Evolutionary conservation across 2,329 filamentous ascomycete genomes (phyloP), one percentile per base, ranked within the genome.

Genomic region (Fusarium sp.): DNA sequence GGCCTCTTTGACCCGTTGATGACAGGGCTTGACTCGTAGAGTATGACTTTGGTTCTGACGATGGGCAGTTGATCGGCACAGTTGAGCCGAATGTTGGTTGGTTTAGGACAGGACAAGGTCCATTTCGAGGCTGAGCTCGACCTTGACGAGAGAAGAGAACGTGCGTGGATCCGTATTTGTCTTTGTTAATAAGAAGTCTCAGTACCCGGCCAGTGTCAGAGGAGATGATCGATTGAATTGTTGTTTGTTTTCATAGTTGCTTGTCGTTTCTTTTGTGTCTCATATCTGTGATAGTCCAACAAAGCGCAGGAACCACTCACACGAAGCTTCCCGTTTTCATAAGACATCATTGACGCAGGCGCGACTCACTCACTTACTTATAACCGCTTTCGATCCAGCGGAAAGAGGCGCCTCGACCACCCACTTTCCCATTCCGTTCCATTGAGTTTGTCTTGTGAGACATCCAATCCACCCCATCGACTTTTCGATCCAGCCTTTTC

Each of bases 121-220:
- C 37, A 37, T 59, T 41, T 65, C 25, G 48, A 66, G 62, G 62
- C 62, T 65, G 62, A 66, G 62, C 62, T 59, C 18, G 34, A 61
- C 34, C 49, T 41, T 51, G 49, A 51, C 31, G 31, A 41, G 49
- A 51, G 39, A 28, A 43, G 48, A 63, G 45, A 65, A 65, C 54
- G 42, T 66, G 28, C 30, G 30, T 66, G 31, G 42, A 66, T 66
- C 62, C 62, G 59, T 61, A 54, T 23, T 21, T 60, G 19, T 28
- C 43, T 42, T 65, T 59, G 53, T 50, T 53, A 54, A 65, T 65
- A 65, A 61, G 62, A 50, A 66, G 19, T 49, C 61, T 49, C 26
- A 28, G 28, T 49, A 28, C 48, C 53, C 48, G 23, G 23, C 21
- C 34, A 13, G 19, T 52, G 49, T 42, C 23, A 42, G 21, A 12